A percentile compares a stretch with the other conserved stretches of the same genome.
Evolutionary conservation across 306 rosid species (phyloP).

Genomic region (Crotalaria pallida): DNA sequence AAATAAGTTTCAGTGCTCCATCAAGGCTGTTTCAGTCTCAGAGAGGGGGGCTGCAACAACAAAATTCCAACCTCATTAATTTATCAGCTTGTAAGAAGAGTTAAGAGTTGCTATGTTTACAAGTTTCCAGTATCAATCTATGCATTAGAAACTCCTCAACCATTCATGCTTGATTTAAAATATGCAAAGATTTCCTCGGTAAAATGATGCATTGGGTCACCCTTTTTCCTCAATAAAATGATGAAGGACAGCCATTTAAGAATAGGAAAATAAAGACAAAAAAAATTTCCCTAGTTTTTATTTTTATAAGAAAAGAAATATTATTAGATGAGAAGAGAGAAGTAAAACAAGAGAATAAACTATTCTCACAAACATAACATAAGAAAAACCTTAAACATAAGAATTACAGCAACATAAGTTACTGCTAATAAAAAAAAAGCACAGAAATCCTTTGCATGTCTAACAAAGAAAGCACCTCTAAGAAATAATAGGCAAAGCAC

Average conservation of each 20-base stretch:
- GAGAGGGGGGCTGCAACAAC: conserved; percentile 88
- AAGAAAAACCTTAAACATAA: background rate
- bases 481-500: background rate
- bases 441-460: background rate
- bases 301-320: background rate
- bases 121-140: background rate
- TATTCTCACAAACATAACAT: background rate
- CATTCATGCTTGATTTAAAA: background rate
- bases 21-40: conserved; percentile 90
- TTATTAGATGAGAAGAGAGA: background rate
- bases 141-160: background rate
- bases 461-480: background rate
- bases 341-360: background rate
- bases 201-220: too few relatives aligned
- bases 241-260: background rate
- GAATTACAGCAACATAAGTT: background rate
- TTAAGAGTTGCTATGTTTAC: background rate
- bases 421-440: background rate
- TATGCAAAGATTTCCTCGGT: background rate
- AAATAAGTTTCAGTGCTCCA: conserved; percentile 52
- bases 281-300: background rate
- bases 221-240: too few relatives aligned
- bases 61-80: conserved; percentile 13
- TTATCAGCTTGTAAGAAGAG: background rate
- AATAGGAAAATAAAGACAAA: background rate